Evolutionary conservation across 768 basidiomycete genomes (phyloP).

Genomic region (Grammothele lineata): DNA sequence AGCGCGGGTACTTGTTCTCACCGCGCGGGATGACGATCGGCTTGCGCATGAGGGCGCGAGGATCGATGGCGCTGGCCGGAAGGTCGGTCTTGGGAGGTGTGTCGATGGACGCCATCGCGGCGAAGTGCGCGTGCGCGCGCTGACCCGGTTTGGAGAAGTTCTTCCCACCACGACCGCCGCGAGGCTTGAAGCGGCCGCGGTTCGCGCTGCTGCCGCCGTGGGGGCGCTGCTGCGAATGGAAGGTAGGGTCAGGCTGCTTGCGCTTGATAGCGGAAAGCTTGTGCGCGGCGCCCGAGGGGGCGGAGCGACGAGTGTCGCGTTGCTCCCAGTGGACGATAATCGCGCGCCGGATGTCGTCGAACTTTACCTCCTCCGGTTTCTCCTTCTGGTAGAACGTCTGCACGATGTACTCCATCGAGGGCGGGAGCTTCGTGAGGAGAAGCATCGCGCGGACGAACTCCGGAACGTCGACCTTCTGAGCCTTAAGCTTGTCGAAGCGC

Average conservation of each 20-base stretch:
- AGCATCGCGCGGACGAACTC: background rate
- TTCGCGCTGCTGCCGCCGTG: too few species aligned
- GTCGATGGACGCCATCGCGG: background rate
- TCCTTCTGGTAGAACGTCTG: background rate
- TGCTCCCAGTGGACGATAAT: background rate
- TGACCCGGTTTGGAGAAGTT: too few species aligned
- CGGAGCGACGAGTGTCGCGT: background rate
- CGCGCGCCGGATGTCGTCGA: background rate
- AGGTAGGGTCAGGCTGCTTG: background rate
- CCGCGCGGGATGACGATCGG: background rate
- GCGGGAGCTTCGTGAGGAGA: background rate
- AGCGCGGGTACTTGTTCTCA: background rate
- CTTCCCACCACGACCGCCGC: too few species aligned
- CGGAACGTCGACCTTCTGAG: background rate
- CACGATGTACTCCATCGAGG: background rate
- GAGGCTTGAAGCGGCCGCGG: too few species aligned
- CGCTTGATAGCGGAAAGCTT: conserved; percentile 2
- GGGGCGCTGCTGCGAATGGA: too few species aligned
- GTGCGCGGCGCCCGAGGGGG: background rate
- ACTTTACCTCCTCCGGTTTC: background rate
- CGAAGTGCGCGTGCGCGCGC: background rate
- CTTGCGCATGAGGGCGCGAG: background rate
- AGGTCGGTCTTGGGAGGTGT: background rate
- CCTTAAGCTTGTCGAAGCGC: background rate
- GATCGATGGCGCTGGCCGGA: background rate